Evolutionary conservation across 2,329 filamentous ascomycete genomes (phyloP).

Genomic region (Didymella segeticola): DNA sequence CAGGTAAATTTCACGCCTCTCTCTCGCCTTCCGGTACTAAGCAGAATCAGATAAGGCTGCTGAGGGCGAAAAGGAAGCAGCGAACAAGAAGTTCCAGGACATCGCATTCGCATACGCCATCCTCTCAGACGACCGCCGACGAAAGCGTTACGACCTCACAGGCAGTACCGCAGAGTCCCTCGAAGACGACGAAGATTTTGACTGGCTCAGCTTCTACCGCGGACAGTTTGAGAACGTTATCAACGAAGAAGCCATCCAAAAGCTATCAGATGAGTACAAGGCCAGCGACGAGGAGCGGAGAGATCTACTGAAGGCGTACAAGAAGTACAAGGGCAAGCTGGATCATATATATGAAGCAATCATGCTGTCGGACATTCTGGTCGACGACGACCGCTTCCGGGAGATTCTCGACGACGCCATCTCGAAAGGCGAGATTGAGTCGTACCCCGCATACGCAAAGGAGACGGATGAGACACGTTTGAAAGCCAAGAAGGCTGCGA

Average conservation of each 20-base stretch:
- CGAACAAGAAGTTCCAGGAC: constrained; percentile 83
- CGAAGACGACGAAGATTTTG: constrained; percentile 74
- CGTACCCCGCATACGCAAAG: constrained; percentile 72
- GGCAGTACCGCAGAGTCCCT: constrained; percentile 87
- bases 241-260: constrained; percentile 74
- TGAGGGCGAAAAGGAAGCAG: constrained; percentile 70
- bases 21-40: no score
- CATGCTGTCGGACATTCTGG: constrained; percentile 83
- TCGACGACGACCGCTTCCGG: constrained; percentile 86
- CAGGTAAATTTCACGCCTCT: no score
- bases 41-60: constrained; percentile 88
- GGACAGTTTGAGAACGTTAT: constrained; percentile 82
- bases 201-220: constrained; percentile 89
- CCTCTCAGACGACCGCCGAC: constrained; percentile 80
- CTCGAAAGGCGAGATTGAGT: constrained; percentile 68
- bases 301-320: constrained; percentile 80
- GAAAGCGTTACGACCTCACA: constrained; percentile 86
- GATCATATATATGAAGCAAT: constrained; percentile 78
- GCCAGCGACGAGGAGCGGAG: constrained; percentile 82
- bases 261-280: constrained; percentile 81
- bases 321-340: constrained; percentile 75
- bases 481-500: constrained; percentile 44
- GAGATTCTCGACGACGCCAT: constrained; percentile 84
- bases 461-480: constrained; percentile 58
- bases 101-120: constrained; percentile 95